Conservation (phyloP, 2,329 filamentous ascomycete species). For the Hirsutella minnesotensis region DNA sequence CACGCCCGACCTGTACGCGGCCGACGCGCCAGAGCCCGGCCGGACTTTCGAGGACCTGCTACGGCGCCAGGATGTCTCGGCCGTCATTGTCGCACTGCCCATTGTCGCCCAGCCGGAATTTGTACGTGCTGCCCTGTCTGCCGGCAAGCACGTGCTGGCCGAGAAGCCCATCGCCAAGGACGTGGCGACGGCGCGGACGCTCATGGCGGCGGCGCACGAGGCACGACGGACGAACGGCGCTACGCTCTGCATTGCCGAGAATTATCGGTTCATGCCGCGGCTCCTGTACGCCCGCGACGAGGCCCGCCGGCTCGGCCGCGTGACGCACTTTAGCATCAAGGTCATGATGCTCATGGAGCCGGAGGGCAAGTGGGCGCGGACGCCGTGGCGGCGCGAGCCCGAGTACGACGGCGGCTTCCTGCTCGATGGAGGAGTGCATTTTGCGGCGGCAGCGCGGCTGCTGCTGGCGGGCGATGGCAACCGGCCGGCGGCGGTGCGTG, state of each 20-base stretch:
- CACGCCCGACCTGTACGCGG: slow-evolving; percentile 41
- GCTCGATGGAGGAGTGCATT: slow-evolving; percentile 66
- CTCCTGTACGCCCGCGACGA: slow-evolving; percentile 40
- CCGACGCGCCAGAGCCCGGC: slow-evolving; percentile 31
- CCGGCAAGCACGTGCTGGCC: slow-evolving; percentile 57
- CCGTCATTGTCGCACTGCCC: slow-evolving; percentile 28
- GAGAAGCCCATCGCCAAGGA: slow-evolving; percentile 60
- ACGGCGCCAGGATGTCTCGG: too few relatives aligned
- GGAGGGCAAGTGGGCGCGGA: slow-evolving; percentile 36
- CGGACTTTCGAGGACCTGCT: slow-evolving; percentile 19
- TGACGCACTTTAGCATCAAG: slow-evolving; percentile 34
- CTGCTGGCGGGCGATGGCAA: slow-evolving; percentile 38
- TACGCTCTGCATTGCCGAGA: slow-evolving; percentile 57
- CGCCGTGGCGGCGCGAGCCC: slow-evolving; percentile 54
- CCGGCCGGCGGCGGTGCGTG: slow-evolving; percentile 32
- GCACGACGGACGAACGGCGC: too few relatives aligned
- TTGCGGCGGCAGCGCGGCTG: slow-evolving; percentile 48
- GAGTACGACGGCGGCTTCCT: slow-evolving; percentile 66
- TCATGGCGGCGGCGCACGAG: slow-evolving; percentile 17
- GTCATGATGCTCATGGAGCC: slow-evolving; percentile 22
- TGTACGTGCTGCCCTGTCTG: slow-evolving; percentile 46
- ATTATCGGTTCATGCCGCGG: slow-evolving; percentile 52
- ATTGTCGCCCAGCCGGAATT: slow-evolving; percentile 48
- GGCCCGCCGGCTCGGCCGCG: slow-evolving; percentile 15
- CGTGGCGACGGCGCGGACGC: slow-evolving; percentile 28